phyloP scores from a whole-genome alignment of 202 grass and related monocot genomes.

The Eragrostis tef region DNA sequence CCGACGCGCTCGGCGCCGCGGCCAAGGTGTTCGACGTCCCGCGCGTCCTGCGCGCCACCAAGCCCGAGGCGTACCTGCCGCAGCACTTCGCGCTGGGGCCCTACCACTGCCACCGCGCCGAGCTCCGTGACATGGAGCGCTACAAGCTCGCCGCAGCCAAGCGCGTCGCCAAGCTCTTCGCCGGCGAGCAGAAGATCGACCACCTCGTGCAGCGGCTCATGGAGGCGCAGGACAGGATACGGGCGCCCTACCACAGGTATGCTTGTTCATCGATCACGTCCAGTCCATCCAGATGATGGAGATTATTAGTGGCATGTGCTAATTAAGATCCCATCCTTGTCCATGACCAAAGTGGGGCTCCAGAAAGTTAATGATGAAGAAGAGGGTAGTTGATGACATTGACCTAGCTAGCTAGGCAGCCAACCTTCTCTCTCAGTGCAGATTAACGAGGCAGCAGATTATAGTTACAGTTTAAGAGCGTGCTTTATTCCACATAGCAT shows the following conservation, averaged over 20 bases:
- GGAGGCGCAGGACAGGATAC: constrained; percentile 47
- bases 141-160: constrained; percentile 70
- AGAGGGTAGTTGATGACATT: too few species aligned
- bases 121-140: constrained; percentile 68
- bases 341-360: too few species aligned
- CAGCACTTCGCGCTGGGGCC: constrained; percentile 71
- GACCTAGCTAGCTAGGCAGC: too few species aligned
- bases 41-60: constrained; percentile 40
- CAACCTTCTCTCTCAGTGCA: too few species aligned
- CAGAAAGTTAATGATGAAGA: too few species aligned
- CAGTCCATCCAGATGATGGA: background rate
- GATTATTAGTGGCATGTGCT: background rate
- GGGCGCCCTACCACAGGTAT: constrained; percentile 66
- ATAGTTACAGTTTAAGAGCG: too few species aligned
- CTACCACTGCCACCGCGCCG: constrained; percentile 58
- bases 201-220: constrained; percentile 52
- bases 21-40: constrained; percentile 64
- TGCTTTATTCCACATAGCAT: too few species aligned
- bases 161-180: constrained; percentile 59
- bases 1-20: constrained; percentile 53
- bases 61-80: constrained; percentile 66
- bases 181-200: constrained; percentile 44
- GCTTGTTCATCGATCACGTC: too few species aligned
- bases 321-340: too few species aligned
- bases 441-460: too few species aligned